phyloP scores from a whole-genome alignment of 2,329 filamentous ascomycete genomes.

The Nakataea oryzae region DNA sequence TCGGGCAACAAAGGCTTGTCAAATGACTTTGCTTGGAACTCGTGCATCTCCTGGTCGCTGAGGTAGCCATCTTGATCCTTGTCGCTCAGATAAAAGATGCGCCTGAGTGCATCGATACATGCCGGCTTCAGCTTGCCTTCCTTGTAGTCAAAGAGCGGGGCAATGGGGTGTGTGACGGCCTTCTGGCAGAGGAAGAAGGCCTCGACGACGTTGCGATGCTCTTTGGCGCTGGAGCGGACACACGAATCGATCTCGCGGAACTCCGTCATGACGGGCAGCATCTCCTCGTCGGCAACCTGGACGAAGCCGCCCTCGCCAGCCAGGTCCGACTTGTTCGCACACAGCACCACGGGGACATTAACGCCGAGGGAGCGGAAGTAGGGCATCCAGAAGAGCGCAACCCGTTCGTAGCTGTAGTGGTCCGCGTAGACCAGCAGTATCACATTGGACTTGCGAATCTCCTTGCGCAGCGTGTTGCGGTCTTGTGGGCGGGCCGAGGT shows the following conservation, averaged over 20 bases:
- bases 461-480: slow-evolving; percentile 77
- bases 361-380: slow-evolving; percentile 97
- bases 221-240: slow-evolving; percentile 84
- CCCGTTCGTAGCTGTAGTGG: slow-evolving; percentile 96
- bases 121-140: slow-evolving; percentile 80
- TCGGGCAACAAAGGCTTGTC: slow-evolving; percentile 72
- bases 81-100: slow-evolving; percentile 93
- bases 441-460: slow-evolving; percentile 93
- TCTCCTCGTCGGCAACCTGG: slow-evolving; percentile 89
- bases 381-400: slow-evolving; percentile 96
- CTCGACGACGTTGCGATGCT: slow-evolving; percentile 89
- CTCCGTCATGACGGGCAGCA: slow-evolving; percentile 96
- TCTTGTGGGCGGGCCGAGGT: slow-evolving; percentile 93
- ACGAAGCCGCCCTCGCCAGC: slow-evolving; percentile 63
- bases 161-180: slow-evolving; percentile 92
- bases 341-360: slow-evolving; percentile 93
- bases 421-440: slow-evolving; percentile 96
- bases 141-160: slow-evolving; percentile 93
- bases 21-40: slow-evolving; percentile 88
- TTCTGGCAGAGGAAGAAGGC: slow-evolving; percentile 98
- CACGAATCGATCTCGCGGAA: slow-evolving; percentile 99
- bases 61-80: slow-evolving; percentile 91
- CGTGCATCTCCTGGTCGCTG: slow-evolving; percentile 78
- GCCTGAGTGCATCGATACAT: slow-evolving; percentile 73
- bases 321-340: slow-evolving; percentile 95